Percentiles rank a stretch among this genome's conserved stretches.
Conservation (phyloP, 192 early-diverging fungal genomes). For the Spinellus fusiger region DNA sequence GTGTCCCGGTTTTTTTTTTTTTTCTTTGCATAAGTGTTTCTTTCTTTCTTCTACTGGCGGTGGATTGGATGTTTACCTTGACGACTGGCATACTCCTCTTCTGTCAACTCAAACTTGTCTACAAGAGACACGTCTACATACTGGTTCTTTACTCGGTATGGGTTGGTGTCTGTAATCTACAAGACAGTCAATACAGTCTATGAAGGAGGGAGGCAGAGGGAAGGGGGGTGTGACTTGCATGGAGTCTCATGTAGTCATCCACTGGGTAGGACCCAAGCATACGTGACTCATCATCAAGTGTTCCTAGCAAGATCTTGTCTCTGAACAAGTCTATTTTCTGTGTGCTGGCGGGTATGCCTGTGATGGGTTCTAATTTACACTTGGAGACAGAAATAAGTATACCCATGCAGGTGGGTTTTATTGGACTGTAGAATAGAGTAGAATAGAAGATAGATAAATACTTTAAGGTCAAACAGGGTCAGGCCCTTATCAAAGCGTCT, state of each 20-base stretch:
- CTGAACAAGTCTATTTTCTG: constrained; percentile 63
- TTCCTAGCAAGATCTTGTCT: constrained; percentile 40
- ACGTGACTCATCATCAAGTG: constrained; percentile 48
- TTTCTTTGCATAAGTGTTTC: background rate
- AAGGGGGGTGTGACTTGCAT: constrained; percentile 34
- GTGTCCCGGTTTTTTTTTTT: background rate
- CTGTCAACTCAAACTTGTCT: constrained; percentile 87
- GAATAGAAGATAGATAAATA: constrained; percentile 16
- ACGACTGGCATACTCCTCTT: constrained; percentile 83
- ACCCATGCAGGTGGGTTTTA: too few species aligned
- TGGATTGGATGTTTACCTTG: constrained; percentile 41
- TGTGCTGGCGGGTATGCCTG: constrained; percentile 69
- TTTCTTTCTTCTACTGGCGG: too few species aligned
- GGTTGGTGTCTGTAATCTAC: constrained; percentile 68
- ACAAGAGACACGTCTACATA: constrained; percentile 87
- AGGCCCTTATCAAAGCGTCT: constrained; percentile 75
- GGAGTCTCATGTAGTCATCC: constrained; percentile 74
- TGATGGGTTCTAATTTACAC: constrained; percentile 85
- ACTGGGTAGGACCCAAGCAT: constrained; percentile 88
- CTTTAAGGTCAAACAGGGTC: constrained; percentile 68
- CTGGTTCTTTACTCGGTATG: constrained; percentile 56
- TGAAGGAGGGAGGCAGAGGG: background rate
- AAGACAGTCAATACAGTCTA: background rate
- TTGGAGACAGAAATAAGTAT: too few species aligned
- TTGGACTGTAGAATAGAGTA: background rate